Conservation (phyloP, 345 rosid species). For the Turritis glabra region DNA sequence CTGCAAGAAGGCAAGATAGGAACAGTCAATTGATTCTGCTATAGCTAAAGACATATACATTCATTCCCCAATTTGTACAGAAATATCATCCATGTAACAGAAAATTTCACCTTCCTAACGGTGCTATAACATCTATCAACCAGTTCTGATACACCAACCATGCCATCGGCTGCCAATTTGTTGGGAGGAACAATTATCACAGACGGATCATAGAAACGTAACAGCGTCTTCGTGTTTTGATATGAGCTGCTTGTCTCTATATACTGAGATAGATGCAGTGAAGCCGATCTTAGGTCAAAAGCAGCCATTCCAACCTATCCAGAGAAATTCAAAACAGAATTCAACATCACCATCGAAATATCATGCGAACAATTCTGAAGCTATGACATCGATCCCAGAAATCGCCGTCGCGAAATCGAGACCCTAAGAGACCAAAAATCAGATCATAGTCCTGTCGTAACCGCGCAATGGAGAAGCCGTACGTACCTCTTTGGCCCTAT, state of each 20-base stretch:
- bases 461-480: neutral
- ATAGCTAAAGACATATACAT: neutral
- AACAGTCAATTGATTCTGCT: slow-evolving; percentile 8
- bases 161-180: slow-evolving; percentile 81
- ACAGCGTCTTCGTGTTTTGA: slow-evolving; percentile 82
- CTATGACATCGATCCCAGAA: slow-evolving; percentile 13
- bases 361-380: neutral
- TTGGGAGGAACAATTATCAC: slow-evolving; percentile 82
- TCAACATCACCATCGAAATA: neutral
- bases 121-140: slow-evolving; percentile 64
- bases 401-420: neutral
- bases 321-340: slow-evolving; percentile 11
- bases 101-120: slow-evolving; percentile 68
- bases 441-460: neutral
- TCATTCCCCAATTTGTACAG: neutral
- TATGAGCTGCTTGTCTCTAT: slow-evolving; percentile 95
- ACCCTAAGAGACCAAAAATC: slow-evolving; percentile 20
- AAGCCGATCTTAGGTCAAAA: slow-evolving; percentile 85
- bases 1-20: slow-evolving; percentile 43
- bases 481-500: slow-evolving; percentile 92
- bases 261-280: slow-evolving; percentile 92
- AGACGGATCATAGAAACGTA: slow-evolving; percentile 82
- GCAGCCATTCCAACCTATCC: slow-evolving; percentile 93
- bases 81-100: slow-evolving; percentile 4
- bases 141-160: slow-evolving; percentile 89